Base-by-base conservation (phyloP, 345 rosid species). In the Citropsis articulata region DNA sequence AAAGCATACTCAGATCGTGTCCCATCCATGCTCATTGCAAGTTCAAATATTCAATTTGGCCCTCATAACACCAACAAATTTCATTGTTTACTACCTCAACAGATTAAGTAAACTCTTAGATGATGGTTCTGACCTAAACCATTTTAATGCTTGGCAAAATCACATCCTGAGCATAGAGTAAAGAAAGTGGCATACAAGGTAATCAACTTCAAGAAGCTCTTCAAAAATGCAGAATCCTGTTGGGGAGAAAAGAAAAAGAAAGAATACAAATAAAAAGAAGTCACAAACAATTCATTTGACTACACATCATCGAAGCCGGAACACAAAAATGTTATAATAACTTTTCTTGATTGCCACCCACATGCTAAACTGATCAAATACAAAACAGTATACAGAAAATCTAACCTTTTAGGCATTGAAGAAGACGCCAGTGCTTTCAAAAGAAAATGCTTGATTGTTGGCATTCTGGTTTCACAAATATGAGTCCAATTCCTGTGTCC, bases 391-490 rank as follows among this genome's bases (percentile, higher is more conserved):
- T 50, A 61, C 4, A 70, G 48, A 76, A 75, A 62, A 56, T 66
- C 19, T 75, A 78, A 97, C 99, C 99, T 81, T 97, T 91, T 93
- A n/a, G 98, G 87, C 98, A 97, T 82, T 97, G 99, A 66, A 97
- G 89, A 82, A 94, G 99, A 75, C 98, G 99, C 99, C 99, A 94
- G 80, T 92, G 95, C 87, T 94, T 97, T 79, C 95, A 86, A 4
- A 31, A 3, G 97, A 90, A 87, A 96, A 96, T 79, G 97, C 97
- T 88, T 94, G 99, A 85, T 88, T 92, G 81, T 82, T 86, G 75
- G 89, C 83, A 83, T 88, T 91, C 71, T 94, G 91, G 86, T 88
- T 90, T 42, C 93, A 84, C 66, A 93, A 85, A 72, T 94, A 94
- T 35, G 86, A 88, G 74, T 91, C 94, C 71, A 88, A 76, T 82